phyloP scores from a whole-genome alignment of 2,329 filamentous ascomycete genomes.

The Hymenoscyphus occultus region DNA sequence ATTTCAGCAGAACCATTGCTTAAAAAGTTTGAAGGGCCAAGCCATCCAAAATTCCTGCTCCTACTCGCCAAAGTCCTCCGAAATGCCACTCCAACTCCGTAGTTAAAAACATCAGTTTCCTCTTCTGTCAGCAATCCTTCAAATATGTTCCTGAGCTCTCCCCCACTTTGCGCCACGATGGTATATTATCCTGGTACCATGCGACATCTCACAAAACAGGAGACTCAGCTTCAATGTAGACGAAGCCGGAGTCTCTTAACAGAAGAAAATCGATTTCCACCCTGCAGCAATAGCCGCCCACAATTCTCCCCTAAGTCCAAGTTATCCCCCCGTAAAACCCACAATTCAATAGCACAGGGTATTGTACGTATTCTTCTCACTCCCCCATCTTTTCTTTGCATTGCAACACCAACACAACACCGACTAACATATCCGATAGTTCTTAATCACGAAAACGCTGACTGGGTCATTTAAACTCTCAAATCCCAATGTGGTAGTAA shows the following conservation, averaged over 20 bases:
- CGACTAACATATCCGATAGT: background rate
- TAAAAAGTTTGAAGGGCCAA: no score
- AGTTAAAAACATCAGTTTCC: no score
- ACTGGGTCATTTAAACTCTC: background rate
- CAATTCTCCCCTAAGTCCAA: background rate
- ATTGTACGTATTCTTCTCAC: background rate
- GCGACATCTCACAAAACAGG: background rate
- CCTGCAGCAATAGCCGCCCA: background rate
- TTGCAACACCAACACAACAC: background rate
- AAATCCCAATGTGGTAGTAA: background rate
- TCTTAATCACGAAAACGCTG: background rate
- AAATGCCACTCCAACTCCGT: no score
- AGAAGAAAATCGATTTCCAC: background rate
- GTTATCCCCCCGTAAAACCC: background rate
- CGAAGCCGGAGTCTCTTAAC: background rate
- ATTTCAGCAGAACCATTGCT: no score
- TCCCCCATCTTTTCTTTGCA: background rate
- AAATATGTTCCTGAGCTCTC: no score
- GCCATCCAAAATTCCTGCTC: no score
- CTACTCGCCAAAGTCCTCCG: no score
- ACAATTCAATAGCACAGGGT: background rate
- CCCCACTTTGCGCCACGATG: no score
- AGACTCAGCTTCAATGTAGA: background rate
- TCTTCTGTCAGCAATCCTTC: no score
- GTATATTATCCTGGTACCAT: background rate